Evolutionary conservation across 805 yeast species (phyloP).

Genomic region (Saccharomycopsis javanensis): DNA sequence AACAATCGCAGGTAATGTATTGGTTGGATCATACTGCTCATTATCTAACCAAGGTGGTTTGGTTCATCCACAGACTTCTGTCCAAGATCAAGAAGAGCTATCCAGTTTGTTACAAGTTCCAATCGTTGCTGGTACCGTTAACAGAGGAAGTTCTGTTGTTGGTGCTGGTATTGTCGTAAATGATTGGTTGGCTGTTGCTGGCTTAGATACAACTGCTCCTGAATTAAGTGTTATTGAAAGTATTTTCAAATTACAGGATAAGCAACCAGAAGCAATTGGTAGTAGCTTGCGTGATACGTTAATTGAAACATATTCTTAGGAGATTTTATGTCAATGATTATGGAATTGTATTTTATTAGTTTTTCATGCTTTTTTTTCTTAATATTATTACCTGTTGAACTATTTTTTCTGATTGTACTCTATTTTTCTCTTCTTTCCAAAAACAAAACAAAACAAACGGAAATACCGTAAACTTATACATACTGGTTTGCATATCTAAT

Average conservation of each 20-base stretch:
- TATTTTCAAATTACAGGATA: constrained; percentile 88
- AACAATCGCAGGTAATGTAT: constrained; percentile 95
- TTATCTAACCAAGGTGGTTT: constrained; percentile 96
- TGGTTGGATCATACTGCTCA: constrained; percentile 94
- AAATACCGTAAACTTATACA: neutral
- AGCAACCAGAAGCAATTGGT: constrained; percentile 77
- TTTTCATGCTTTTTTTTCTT: neutral
- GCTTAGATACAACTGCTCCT: constrained; percentile 97
- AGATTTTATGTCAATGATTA: neutral
- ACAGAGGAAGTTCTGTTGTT: constrained; percentile 94
- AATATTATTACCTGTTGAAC: neutral
- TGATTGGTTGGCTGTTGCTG: constrained; percentile 96
- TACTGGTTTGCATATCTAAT: neutral
- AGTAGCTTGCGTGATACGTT: constrained; percentile 84
- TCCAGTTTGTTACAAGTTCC: constrained; percentile 95
- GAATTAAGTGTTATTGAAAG: constrained; percentile 95
- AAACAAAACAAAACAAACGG: neutral
- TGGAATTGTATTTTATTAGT: neutral
- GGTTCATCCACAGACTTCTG: constrained; percentile 94
- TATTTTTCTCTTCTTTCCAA: neutral
- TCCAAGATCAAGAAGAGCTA: constrained; percentile 97
- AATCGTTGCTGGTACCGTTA: constrained; percentile 95
- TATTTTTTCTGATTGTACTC: neutral
- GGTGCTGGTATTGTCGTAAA: constrained; percentile 99
- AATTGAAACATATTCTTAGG: constrained; percentile 78